Conservation (phyloP, 164 flowering plant species). For the Vitis labrusca region DNA sequence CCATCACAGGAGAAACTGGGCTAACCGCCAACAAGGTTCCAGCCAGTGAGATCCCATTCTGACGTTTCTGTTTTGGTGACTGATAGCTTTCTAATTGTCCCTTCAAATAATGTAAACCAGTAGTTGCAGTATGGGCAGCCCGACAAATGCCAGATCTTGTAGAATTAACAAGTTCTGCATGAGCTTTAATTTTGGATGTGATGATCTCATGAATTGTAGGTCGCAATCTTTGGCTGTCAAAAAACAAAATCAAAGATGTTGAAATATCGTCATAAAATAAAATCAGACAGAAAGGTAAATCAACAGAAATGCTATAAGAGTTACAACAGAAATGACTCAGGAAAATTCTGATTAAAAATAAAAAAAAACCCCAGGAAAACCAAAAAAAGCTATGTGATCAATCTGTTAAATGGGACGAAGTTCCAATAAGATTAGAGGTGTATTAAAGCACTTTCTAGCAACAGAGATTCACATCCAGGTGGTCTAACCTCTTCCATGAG, state of each 20-base stretch:
- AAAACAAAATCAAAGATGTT: neutral
- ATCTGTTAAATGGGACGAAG: neutral
- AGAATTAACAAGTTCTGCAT: slow-evolving; percentile 49
- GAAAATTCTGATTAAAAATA: neutral
- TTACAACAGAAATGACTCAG: neutral
- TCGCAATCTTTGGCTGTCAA: slow-evolving; percentile 86
- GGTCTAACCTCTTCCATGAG: neutral
- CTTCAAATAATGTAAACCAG: slow-evolving; percentile 54
- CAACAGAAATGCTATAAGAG: slow-evolving; percentile 5
- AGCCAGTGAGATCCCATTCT: slow-evolving; percentile 59
- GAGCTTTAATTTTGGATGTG: slow-evolving; percentile 79
- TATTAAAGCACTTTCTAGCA: neutral
- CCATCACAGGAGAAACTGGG: slow-evolving; percentile 93
- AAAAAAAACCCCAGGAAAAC: no score
- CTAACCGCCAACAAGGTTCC: slow-evolving; percentile 78
- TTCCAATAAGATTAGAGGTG: neutral
- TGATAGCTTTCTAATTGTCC: slow-evolving; percentile 64
- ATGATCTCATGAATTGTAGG: slow-evolving; percentile 92
- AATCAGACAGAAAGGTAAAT: neutral
- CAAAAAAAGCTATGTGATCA: neutral
- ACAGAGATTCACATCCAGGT: neutral
- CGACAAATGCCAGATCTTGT: slow-evolving; percentile 52
- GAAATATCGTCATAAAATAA: neutral
- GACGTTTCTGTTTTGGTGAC: slow-evolving; percentile 66
- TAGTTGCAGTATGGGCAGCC: slow-evolving; percentile 33